A percentile compares a stretch with the other conserved stretches of the same genome.
phyloP scores from a whole-genome alignment of 768 basidiomycete species.

The Rubroboletus pulcherrimus region DNA sequence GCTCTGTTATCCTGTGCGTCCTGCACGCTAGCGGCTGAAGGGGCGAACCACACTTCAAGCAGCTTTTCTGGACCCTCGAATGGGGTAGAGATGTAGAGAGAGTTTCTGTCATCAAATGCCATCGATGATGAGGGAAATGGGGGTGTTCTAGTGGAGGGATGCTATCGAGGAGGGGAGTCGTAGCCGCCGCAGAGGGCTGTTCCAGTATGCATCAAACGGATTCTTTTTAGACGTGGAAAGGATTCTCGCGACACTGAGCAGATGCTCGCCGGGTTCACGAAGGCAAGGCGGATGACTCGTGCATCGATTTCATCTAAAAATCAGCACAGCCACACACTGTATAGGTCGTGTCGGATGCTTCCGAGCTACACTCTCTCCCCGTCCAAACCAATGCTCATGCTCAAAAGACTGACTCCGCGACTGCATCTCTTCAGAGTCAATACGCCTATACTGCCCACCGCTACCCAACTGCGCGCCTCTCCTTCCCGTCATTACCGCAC shows the following conservation, averaged over 20 bases:
- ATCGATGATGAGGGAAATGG: slow-evolving; percentile 13
- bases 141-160: slow-evolving; percentile 26
- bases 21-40: slow-evolving; percentile 60
- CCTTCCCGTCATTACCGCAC: slow-evolving; percentile 44
- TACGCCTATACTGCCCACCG: slow-evolving; percentile 48
- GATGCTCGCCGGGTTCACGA: slow-evolving; percentile 15
- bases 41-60: slow-evolving; percentile 96
- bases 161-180: slow-evolving; percentile 47
- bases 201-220: slow-evolving; percentile 44
- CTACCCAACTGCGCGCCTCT: slow-evolving; percentile 34
- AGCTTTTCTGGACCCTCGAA: slow-evolving; percentile 96
- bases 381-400: slow-evolving; percentile 18
- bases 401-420: slow-evolving; percentile 41
- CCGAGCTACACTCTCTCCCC: background rate
- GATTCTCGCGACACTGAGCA: slow-evolving; percentile 15
- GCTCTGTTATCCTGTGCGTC: slow-evolving; percentile 44
- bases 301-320: slow-evolving; percentile 12
- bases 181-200: slow-evolving; percentile 34
- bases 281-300: slow-evolving; percentile 10
- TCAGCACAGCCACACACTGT: slow-evolving; percentile 23
- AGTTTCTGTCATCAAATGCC: slow-evolving; percentile 21
- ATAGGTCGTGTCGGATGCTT: slow-evolving; percentile 14
- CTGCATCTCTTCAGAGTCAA: slow-evolving; percentile 45
- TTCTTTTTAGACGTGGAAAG: slow-evolving; percentile 9
- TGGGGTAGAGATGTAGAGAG: slow-evolving; percentile 41